Percentiles rank a stretch among this genome's conserved stretches.
Evolutionary conservation across 1,139 yeast genomes (phyloP).

Genomic region (Eremothecium coryli): DNA sequence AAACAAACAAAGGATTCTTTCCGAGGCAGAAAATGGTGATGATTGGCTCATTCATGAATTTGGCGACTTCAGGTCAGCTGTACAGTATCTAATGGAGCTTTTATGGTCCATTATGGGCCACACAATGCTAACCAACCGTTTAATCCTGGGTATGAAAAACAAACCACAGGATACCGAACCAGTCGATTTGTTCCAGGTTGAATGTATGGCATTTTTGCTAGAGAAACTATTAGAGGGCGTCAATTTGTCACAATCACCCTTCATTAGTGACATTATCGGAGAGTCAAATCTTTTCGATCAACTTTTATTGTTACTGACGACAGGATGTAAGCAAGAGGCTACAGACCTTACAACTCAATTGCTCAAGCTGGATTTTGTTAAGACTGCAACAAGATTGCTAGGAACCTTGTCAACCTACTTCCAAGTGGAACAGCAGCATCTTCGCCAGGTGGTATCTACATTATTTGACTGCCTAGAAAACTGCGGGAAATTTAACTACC

Average conservation of each 20-base stretch:
- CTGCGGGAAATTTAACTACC: constrained; percentile 13
- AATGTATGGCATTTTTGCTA: constrained; percentile 59
- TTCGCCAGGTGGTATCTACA: constrained; percentile 44
- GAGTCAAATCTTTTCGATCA: constrained; percentile 22
- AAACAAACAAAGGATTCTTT: constrained; percentile 26
- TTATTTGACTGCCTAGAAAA: constrained; percentile 35
- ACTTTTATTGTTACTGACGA: constrained; percentile 24
- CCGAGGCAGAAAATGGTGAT: constrained; percentile 30
- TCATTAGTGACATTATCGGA: constrained; percentile 34
- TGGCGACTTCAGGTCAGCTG: constrained; percentile 56
- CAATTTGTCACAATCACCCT: constrained; percentile 32
- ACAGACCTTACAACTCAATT: constrained; percentile 10
- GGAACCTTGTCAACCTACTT: constrained; percentile 50
- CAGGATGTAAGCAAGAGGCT: constrained; percentile 19
- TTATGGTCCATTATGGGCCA: constrained; percentile 56
- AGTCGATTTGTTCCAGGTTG: constrained; percentile 43
- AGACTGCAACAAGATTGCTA: constrained; percentile 44
- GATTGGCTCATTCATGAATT: constrained; percentile 40
- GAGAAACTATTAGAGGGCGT: constrained; percentile 39
- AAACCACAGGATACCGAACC: constrained; percentile 13
- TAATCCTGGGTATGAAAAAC: constrained; percentile 39
- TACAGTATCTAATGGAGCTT: constrained; percentile 65
- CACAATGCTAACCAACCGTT: constrained; percentile 41
- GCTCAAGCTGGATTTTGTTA: constrained; percentile 28
- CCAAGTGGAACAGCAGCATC: constrained; percentile 32